Evolutionary conservation across 495 filamentous ascomycete genomes (phyloP), one percentile per base, ranked within the genome.

Genomic region (Tuber indicum): DNA sequence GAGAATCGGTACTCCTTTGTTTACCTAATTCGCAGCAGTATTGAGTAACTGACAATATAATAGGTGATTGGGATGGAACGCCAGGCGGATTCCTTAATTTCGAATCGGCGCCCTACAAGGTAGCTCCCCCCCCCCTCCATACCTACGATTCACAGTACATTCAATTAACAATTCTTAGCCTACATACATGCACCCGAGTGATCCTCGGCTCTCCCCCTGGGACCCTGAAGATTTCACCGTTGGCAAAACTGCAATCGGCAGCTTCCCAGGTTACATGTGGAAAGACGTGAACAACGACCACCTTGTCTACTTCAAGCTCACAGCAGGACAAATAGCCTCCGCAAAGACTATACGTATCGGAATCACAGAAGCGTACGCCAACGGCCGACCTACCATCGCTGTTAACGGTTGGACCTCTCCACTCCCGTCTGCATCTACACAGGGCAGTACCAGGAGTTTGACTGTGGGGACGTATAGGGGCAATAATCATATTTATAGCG

Each of bases 51-150:
- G 16, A 75, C 32, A 66, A 32, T 43, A 32, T 58, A 36, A 74
- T 82, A 42, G 76, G 83, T 74, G 81, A 84, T 72, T 84, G 81
- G 76, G 84, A 84, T 71, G 83, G 83, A 21, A 82, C 81, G 49
- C 82, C 83, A 0, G 79, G 77, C 73, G 82, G 81, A 23, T 84
- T 85, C 82, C 71, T 83, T n/a, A 85, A 85, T 62, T 81, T 84
- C 21, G 84, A 77, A 44, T 81, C 81, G 19, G 81, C 83, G 46
- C 74, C 78, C 32, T 84, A 80, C 58, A 73, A 76, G 77, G 74
- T 78, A 70, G 19, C 10, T 47, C 8, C 2, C 45, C 23, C 9
- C 9, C 36, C 19, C 17, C 44, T 36, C 21, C 32, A 47, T 9
- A 39, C 23, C 21, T 39, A 12, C 49, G 32, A 42, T 41, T 46